phyloP scores from a whole-genome alignment of 768 basidiomycete species.

The Suillus americanus region DNA sequence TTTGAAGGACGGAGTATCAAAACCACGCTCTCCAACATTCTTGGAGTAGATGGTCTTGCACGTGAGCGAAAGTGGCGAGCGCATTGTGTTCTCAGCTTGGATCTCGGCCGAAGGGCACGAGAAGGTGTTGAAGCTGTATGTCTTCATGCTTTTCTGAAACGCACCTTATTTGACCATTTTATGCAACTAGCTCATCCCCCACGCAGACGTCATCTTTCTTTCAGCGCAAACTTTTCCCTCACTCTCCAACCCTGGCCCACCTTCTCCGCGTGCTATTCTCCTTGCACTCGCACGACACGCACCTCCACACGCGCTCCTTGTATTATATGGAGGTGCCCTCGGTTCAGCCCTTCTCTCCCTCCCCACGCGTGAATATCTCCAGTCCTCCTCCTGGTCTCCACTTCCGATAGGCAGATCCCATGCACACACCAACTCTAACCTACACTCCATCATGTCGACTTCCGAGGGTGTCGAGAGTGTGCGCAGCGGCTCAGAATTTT shows the following conservation, averaged over 20 bases:
- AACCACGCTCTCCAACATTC: constrained; percentile 75
- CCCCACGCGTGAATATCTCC: constrained; percentile 84
- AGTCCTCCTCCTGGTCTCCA: constrained; percentile 73
- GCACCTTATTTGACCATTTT: constrained; percentile 1
- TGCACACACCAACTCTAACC: constrained; percentile 18
- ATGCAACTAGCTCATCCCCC: constrained; percentile 64
- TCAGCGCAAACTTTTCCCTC: constrained; percentile 26
- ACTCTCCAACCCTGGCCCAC: constrained; percentile 38
- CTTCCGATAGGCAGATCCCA: constrained; percentile 18
- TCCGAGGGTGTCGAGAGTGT: constrained; percentile 42
- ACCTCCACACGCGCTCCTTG: constrained; percentile 73
- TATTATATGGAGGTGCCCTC: constrained; percentile 78
- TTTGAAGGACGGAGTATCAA: constrained; percentile 81
- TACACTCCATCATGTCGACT: constrained; percentile 6
- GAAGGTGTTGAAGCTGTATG: constrained; percentile 81
- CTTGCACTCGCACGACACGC: constrained; percentile 69
- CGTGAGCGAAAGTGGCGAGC: constrained; percentile 82
- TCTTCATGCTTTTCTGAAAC: constrained; percentile 7
- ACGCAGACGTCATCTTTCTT: constrained; percentile 82
- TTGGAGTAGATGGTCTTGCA: constrained; percentile 78
- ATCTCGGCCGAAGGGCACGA: constrained; percentile 69
- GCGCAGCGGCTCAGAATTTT: constrained; percentile 75
- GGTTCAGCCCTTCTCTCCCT: constrained; percentile 80
- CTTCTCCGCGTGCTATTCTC: constrained; percentile 71
- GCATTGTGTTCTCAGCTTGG: constrained; percentile 79